Base-by-base conservation (phyloP, 169 alveolate species). In the Eimeria maxima region DNA sequence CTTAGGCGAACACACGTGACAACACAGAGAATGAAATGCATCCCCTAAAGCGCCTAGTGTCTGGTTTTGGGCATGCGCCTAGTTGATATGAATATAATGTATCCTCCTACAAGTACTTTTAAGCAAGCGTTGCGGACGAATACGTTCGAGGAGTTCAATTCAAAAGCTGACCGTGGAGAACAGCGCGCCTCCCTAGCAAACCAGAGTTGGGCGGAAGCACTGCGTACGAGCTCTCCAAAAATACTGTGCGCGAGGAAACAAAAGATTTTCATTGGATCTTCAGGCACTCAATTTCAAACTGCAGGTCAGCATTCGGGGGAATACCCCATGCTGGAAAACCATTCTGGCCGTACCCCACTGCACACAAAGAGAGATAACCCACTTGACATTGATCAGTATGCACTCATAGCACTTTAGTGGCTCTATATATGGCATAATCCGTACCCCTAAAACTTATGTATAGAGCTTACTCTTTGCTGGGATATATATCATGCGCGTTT, bases 241-340 rank as follows among this genome's bases (percentile, higher is more conserved):
- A 44, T 24, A 2, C 74, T 24, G 42, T 24, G 42, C 18, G 42
- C 1, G 22, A 38, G 74, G 74, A 65, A 24, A 24, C 74, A 65
- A 65, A 50, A 45, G 11, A 16, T 45, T 78, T 27, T 50, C 44
- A 90, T 81, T 90, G 95, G 63, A 90, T 45, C 47, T 81, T 45
- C 93, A 96, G 92, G 65, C 96, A 63, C 88, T 96, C 96, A 33
- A 96, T 96, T 88, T 96, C 97, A 65, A 96, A 96, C 67, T 81
- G 96, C 24, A 96, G 93, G 47, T 91, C 97, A 27, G 97, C 97
- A 50, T 93, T 95, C 67, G 95, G 95, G 10, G 97, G 97, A 53
- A 96, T 96, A 13, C 96, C 96, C 96, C 96, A 93, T 6, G 96
- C 93, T 27, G 97, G 97, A 44, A 95, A 96, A 27, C 97, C 97